Evolutionary conservation across 2,329 filamentous ascomycete genomes (phyloP).

Genomic region (Penicillium sp.): DNA sequence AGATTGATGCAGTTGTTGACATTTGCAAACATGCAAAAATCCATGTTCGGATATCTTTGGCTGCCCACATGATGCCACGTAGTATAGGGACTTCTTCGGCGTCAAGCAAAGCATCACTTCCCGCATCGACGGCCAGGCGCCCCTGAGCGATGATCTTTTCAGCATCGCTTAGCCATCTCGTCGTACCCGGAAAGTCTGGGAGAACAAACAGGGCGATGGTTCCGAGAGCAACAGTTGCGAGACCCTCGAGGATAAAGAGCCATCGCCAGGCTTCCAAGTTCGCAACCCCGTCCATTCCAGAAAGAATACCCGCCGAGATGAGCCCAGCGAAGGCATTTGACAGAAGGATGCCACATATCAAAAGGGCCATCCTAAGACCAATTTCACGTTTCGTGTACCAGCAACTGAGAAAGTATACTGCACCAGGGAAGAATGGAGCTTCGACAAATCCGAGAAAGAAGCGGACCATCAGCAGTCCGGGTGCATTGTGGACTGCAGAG

Average conservation of each 20-base stretch:
- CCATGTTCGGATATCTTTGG: slow-evolving; percentile 14
- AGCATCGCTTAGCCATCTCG: slow-evolving; percentile 14
- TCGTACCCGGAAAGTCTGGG: slow-evolving; percentile 23
- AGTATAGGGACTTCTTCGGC: slow-evolving; percentile 14
- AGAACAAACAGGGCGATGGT: slow-evolving; percentile 45
- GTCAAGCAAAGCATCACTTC: slow-evolving; percentile 13
- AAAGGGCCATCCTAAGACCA: slow-evolving; percentile 38
- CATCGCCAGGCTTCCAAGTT: slow-evolving; percentile 45
- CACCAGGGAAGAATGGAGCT: slow-evolving; percentile 61
- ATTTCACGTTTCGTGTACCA: slow-evolving; percentile 68
- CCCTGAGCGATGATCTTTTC: slow-evolving; percentile 15
- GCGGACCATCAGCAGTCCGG: slow-evolving; percentile 38
- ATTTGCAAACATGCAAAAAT: slow-evolving; percentile 19
- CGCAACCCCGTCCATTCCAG: slow-evolving; percentile 12
- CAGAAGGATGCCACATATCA: slow-evolving; percentile 18
- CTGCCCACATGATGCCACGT: slow-evolving; percentile 14
- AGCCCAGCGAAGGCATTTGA: slow-evolving; percentile 19
- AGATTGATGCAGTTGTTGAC: slow-evolving; percentile 17
- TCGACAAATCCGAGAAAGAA: slow-evolving; percentile 42
- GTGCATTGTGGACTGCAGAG: slow-evolving; percentile 40
- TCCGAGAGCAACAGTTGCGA: slow-evolving; percentile 47
- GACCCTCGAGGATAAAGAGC: slow-evolving; percentile 63
- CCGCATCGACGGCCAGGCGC: slow-evolving; percentile 14
- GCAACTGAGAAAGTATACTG: slow-evolving; percentile 65
- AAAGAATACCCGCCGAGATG: slow-evolving; percentile 19